Percentiles rank a stretch among this genome's conserved stretches.
Conservation (phyloP, 176 grass and related monocot species). For the Triticum aestivum region IWGSC_CS_RefSeq_v2.1 NC_057797.1:617470374-617470873, state of each 20-base stretch:
- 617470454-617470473: constrained; percentile 3
- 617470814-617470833: background rate
- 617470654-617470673: no score
- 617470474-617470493: background rate
- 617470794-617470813: background rate
- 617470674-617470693: no score
- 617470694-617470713: no score
- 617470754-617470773: no score
- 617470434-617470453: background rate
- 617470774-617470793: background rate
- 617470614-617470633: background rate
- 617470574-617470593: background rate
- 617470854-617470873: background rate
- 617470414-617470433: background rate
- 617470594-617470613: background rate
- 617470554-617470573: background rate
- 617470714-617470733: no score
- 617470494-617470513: background rate
- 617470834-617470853: background rate
- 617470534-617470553: background rate
- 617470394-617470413: background rate
- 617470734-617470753: no score
- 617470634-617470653: no score
- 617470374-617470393: background rate
- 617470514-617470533: background rate